Percentiles rank a stretch among this genome's conserved stretches.
Evolutionary conservation across 805 yeast genomes (phyloP).

Genomic region (Helenozyma rhizophorensis): DNA sequence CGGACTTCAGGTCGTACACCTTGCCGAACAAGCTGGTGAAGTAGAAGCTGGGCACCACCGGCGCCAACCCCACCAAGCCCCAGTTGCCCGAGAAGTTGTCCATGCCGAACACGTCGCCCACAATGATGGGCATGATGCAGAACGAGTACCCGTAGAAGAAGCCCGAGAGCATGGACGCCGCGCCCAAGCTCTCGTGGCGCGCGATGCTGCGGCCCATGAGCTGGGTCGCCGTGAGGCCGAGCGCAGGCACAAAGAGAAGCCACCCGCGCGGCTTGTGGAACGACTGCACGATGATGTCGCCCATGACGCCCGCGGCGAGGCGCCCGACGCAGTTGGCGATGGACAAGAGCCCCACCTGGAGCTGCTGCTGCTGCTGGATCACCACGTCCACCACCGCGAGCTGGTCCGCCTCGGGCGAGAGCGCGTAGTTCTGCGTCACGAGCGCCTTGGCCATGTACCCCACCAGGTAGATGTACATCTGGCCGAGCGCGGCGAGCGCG

Average conservation of each 20-base stretch:
- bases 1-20: conserved; percentile 49
- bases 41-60: conserved; percentile 55
- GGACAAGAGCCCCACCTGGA: conserved; percentile 71
- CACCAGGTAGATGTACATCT: conserved; percentile 44
- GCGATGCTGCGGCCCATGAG: conserved; percentile 36
- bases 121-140: conserved; percentile 70
- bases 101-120: conserved; percentile 73
- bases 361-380: conserved; percentile 56
- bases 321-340: conserved; percentile 66
- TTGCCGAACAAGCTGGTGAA: conserved; percentile 62
- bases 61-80: conserved; percentile 68
- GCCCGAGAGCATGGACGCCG: conserved; percentile 57
- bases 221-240: conserved; percentile 48
- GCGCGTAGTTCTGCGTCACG: conserved; percentile 12
- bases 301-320: conserved; percentile 55
- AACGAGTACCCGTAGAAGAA: conserved; percentile 69
- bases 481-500: conserved; percentile 39
- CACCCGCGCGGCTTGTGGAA: conserved; percentile 46
- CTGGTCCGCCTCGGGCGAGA: conserved; percentile 5
- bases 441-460: conserved; percentile 44
- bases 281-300: conserved; percentile 53
- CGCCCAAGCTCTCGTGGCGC: conserved; percentile 38
- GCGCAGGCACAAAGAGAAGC: conserved; percentile 51
- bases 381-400: conserved; percentile 21
- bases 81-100: conserved; percentile 63